phyloP scores from a whole-genome alignment of 345 rosid species.

The Eucalyptus cladocalyx region DNA sequence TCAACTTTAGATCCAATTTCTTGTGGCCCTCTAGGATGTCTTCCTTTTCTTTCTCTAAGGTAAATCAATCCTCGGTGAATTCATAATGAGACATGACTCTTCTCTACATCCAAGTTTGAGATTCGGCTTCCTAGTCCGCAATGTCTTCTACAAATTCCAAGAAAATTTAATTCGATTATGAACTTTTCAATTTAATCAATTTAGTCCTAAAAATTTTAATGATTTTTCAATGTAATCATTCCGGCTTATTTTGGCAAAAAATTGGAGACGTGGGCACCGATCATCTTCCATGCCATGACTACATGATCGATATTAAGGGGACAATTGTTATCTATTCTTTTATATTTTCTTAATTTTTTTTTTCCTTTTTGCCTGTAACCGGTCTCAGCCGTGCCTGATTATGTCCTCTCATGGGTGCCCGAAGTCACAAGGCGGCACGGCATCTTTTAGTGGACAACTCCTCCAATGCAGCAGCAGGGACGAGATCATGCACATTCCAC shows the following conservation, averaged over 20 bases:
- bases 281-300: fast-evolving
- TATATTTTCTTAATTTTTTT: not conserved
- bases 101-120: not conserved
- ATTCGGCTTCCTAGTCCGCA: not conserved
- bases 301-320: fast-evolving
- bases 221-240: fast-evolving
- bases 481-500: not conserved
- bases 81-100: not conserved
- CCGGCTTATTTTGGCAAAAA: not conserved
- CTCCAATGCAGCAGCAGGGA: not conserved
- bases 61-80: not conserved
- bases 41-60: not conserved
- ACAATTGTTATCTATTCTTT: not conserved
- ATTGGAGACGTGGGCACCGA: fast-evolving
- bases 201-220: not conserved
- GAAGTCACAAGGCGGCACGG: not conserved
- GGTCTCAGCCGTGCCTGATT: not conserved
- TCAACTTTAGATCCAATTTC: not conserved
- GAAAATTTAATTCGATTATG: not conserved
- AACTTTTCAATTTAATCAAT: not conserved
- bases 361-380: not conserved
- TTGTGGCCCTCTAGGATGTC: not conserved
- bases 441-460: not conserved
- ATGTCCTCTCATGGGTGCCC: not conserved
- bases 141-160: not conserved